A percentile compares a stretch with the other conserved stretches of the same genome.
phyloP scores from a whole-genome alignment of 768 basidiomycete species.

The Phlebiopsis flavidoalba region DNA sequence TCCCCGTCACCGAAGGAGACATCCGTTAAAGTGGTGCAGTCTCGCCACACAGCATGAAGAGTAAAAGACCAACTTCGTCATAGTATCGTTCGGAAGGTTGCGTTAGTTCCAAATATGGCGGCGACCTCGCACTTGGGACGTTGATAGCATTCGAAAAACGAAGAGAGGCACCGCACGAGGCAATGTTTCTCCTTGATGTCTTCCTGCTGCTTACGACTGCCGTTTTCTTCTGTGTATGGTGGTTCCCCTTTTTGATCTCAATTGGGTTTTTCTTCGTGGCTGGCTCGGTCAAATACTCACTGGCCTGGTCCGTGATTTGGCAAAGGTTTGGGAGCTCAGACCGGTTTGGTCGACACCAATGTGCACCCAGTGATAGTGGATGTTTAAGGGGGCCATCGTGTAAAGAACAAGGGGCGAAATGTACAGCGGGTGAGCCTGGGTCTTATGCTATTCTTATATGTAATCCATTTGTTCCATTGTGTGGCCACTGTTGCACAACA shows the following conservation, averaged over 20 bases:
- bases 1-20: neutral
- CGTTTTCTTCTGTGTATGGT: neutral
- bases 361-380: no score
- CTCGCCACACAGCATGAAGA: slow-evolving; percentile 1
- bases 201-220: neutral
- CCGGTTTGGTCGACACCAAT: no score
- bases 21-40: neutral
- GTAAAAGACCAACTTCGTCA: neutral
- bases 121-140: neutral
- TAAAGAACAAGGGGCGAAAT: no score
- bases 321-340: no score
- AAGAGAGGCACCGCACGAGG: neutral
- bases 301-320: neutral
- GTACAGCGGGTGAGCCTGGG: no score
- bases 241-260: no score
- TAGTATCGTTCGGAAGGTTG: neutral
- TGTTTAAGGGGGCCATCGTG: no score
- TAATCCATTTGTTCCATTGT: no score
- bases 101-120: neutral
- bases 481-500: no score
- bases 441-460: no score
- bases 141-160: neutral
- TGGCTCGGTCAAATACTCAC: neutral
- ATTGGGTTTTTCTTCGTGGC: no score
- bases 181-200: neutral